A percentile compares a stretch with the other conserved stretches of the same genome.
phyloP scores from a whole-genome alignment of 345 rosid species.

The Kernera saxatilis region DNA sequence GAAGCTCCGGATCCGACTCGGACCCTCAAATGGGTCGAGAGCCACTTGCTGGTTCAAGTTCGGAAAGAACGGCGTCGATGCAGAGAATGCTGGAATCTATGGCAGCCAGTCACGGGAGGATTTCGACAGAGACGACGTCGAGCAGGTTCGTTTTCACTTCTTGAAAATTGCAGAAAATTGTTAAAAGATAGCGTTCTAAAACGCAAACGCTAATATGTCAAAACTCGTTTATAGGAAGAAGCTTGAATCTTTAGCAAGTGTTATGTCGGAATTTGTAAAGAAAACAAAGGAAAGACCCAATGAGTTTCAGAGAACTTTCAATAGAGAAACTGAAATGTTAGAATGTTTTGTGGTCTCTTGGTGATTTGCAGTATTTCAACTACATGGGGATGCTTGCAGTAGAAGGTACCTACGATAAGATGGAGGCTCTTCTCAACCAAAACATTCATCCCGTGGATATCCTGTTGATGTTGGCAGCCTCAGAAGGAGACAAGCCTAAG shows the following conservation, averaged over 20 bases:
- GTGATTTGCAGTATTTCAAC: constrained; percentile 69
- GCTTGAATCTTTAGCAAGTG: neutral
- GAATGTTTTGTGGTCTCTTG: neutral
- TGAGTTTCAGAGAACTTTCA: no score
- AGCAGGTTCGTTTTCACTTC: constrained; percentile 54
- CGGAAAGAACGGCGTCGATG: constrained; percentile 88
- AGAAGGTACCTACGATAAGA: constrained; percentile 82
- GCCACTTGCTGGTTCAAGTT: constrained; percentile 79
- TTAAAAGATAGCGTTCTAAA: neutral
- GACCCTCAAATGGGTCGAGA: constrained; percentile 74
- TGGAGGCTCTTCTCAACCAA: constrained; percentile 74
- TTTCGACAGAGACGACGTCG: constrained; percentile 95
- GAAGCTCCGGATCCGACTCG: constrained; percentile 33
- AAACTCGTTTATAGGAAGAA: neutral
- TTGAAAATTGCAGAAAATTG: neutral
- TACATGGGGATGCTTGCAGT: constrained; percentile 97
- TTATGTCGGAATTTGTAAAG: neutral
- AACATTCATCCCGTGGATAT: constrained; percentile 87
- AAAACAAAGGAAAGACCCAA: neutral
- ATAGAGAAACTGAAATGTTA: no score
- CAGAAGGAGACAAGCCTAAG: constrained; percentile 84
- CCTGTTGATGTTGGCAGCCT: constrained; percentile 68
- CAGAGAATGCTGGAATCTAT: constrained; percentile 93
- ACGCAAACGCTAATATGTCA: neutral
- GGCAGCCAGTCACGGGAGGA: constrained; percentile 88